Evolutionary conservation across 177 flowering plant species (phyloP).

Genomic region (Vitis hybrid): DNA sequence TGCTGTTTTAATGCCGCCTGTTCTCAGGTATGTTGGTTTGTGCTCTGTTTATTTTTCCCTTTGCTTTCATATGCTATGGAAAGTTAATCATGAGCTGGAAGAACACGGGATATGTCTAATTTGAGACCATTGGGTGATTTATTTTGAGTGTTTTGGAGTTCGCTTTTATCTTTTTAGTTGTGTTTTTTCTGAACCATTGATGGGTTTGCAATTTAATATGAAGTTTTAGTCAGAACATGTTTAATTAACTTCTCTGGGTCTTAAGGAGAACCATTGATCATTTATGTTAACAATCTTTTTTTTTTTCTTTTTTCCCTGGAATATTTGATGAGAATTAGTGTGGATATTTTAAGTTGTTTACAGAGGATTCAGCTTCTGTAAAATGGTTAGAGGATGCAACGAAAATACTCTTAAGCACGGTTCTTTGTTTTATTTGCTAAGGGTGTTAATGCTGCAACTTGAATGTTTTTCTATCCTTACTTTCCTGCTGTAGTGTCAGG

Average conservation of each 20-base stretch:
- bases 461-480: no score
- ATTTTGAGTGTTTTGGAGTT: neutral
- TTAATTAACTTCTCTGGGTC: neutral
- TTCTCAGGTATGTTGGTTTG: constrained; percentile 19
- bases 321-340: neutral
- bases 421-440: no score
- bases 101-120: neutral
- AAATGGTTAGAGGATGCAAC: no score
- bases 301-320: neutral
- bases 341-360: no score
- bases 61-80: neutral
- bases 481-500: no score
- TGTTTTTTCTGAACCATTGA: neutral
- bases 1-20: constrained; percentile 25
- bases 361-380: no score
- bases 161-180: neutral
- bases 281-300: neutral
- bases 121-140: neutral
- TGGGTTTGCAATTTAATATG: neutral
- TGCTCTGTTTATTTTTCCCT: neutral
- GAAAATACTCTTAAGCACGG: no score
- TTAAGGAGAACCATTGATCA: neutral
- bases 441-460: no score
- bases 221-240: neutral
- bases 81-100: neutral